Evolutionary conservation across 1,139 yeast genomes (phyloP).

Genomic region (Debaryomyces udenii): DNA sequence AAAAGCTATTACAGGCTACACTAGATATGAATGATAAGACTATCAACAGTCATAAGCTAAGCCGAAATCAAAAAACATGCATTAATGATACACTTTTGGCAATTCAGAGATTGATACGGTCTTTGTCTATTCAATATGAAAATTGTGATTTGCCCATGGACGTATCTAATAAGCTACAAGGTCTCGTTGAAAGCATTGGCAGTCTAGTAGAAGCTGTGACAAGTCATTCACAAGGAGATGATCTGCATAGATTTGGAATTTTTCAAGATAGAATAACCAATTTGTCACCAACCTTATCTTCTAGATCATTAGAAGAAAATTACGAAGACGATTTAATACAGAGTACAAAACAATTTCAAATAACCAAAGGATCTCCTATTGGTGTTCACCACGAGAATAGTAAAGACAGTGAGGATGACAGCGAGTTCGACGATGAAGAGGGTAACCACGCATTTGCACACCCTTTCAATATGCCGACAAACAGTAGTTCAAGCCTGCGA

Average conservation of each 20-base stretch:
- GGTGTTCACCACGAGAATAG: background rate
- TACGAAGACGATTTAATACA: slow-evolving; percentile 5
- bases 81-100: slow-evolving; percentile 10
- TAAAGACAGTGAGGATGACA: slow-evolving; percentile 15
- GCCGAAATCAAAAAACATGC: slow-evolving; percentile 8
- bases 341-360: background rate
- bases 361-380: background rate
- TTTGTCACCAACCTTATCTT: slow-evolving; percentile 19
- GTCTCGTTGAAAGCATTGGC: slow-evolving; percentile 11
- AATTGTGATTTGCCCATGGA: slow-evolving; percentile 9
- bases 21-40: slow-evolving; percentile 7
- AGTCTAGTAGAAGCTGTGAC: slow-evolving; percentile 6
- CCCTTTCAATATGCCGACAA: background rate
- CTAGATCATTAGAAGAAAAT: slow-evolving; percentile 12
- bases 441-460: too few species aligned
- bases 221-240: background rate
- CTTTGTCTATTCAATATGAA: slow-evolving; percentile 11
- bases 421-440: slow-evolving; percentile 26
- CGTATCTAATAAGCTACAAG: slow-evolving; percentile 6
- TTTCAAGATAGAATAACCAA: slow-evolving; percentile 20
- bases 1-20: slow-evolving; percentile 1
- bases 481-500: background rate
- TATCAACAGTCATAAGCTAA: slow-evolving; percentile 1
- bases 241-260: slow-evolving; percentile 15
- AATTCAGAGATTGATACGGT: slow-evolving; percentile 8